phyloP scores from a whole-genome alignment of 192 early-diverging fungal species.

The Coemansia sp. region DNA sequence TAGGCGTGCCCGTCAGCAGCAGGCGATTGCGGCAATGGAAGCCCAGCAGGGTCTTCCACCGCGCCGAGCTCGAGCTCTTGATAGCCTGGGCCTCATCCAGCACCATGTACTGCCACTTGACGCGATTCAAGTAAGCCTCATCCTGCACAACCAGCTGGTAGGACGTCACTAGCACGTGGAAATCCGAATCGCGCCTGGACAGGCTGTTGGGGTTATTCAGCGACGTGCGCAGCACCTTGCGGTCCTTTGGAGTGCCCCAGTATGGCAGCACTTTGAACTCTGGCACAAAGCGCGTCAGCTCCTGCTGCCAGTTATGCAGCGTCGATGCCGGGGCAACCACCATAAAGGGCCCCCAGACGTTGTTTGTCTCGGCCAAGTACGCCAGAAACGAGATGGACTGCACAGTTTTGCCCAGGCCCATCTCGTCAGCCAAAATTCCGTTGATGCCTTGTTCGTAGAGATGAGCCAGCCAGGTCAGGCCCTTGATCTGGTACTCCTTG shows the following conservation, averaged over 20 bases:
- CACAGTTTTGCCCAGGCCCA: conserved; percentile 84
- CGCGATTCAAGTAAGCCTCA: conserved; percentile 72
- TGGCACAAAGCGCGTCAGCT: conserved; percentile 78
- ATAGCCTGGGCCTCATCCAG: conserved; percentile 94
- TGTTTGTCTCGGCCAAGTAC: conserved; percentile 79
- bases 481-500: conserved; percentile 80
- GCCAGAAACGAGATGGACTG: conserved; percentile 90
- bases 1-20: conserved; percentile 87
- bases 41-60: conserved; percentile 82
- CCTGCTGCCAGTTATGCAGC: conserved; percentile 91
- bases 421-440: conserved; percentile 87
- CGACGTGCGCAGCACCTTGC: conserved; percentile 77
- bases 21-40: conserved; percentile 85
- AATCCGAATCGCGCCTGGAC: conserved; percentile 72
- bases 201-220: conserved; percentile 73
- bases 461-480: conserved; percentile 82
- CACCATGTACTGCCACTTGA: conserved; percentile 96
- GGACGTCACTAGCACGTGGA: conserved; percentile 87
- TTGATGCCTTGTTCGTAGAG: conserved; percentile 90
- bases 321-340: conserved; percentile 87
- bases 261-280: conserved; percentile 81
- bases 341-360: conserved; percentile 90
- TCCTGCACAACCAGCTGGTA: conserved; percentile 87
- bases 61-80: conserved; percentile 82
- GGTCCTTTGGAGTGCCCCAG: conserved; percentile 81